These are phyloP conservation scores for Taiozyma sp. DNA, from an alignment of 1,139 yeast species.

Conservation along the genomic window DNA sequence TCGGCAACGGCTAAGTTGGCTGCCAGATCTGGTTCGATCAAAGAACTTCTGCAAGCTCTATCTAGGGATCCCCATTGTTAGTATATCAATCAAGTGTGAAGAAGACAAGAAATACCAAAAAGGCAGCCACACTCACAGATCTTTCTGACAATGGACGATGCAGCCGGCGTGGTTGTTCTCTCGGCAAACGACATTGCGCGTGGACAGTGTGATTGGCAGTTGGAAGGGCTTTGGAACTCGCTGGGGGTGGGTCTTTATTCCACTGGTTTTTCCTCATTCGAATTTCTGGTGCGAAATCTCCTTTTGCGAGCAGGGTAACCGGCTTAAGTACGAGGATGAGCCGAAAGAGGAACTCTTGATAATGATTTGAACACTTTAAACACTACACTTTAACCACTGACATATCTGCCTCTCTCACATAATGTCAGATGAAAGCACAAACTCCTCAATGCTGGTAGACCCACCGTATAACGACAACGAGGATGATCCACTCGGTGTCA, in stretches of 20 bases:
- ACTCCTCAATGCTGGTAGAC: background rate
- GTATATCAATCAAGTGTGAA: background rate
- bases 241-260: background rate
- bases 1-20: conserved; percentile 92
- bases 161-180: conserved; percentile 16
- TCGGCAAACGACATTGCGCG: conserved; percentile 15
- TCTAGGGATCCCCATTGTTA: conserved; percentile 32
- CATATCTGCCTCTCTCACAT: background rate
- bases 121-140: conserved; percentile 17
- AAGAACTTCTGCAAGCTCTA: conserved; percentile 84
- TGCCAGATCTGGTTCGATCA: conserved; percentile 84
- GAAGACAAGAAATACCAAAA: too few species aligned
- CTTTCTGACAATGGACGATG: conserved; percentile 24
- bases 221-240: background rate
- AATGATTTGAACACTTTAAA: background rate
- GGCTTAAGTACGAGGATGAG: background rate
- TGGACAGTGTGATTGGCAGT: background rate
- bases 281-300: background rate
- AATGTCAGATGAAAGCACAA: background rate
- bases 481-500: conserved; percentile 61
- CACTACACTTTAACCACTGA: too few species aligned
- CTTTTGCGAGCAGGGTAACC: background rate
- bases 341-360: background rate
- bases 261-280: background rate
- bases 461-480: conserved; percentile 24